Evolutionary conservation across 306 rosid species (phyloP), one percentile per base, ranked within the genome.

Genomic region (Astragalus glycyphyllos): DNA sequence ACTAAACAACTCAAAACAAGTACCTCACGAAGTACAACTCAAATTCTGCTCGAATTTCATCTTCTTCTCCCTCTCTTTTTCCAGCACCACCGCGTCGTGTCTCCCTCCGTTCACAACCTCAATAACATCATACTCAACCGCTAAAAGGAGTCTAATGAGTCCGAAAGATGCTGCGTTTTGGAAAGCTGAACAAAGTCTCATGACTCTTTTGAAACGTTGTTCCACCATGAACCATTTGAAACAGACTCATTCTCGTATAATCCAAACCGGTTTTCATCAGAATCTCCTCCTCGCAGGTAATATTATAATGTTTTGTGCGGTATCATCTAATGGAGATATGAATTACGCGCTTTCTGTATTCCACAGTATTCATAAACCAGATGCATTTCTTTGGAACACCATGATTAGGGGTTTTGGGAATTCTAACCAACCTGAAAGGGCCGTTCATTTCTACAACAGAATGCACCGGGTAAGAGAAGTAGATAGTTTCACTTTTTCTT

Each of bases 331-430:
- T 1, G 86, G 84, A 17, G 85, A 84, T 13, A 81, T 86, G 82
- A 81, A 82, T 41, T 83, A 89, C 35, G 94, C 92, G 3, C 50
- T 73, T 62, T 73, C 81, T 4, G 82, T 85, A 11, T 89, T 92
- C 50, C 11, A 79, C 38, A 35, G 40, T 11, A 64, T 92, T 15
- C 44, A 80, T 45, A 84, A 78, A 70, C 88, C 96, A 4, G 92
- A 92, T 53, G 81, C 77, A 6, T 92, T 89, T 75, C 72, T 84
- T 2, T 87, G 86, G 85, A 89, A 92, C 56, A 80, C 96, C 49
- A 87, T 87, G 86, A 86, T 89, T 17, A 87, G 98, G 53, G 98
- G 92, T 12, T 84, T 84, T 59, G 91, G 88, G 15, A 86, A 79
- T 35, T 63, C 77, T 8, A 4, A 9, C 45, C 65, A 78, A 65